Percentiles rank a stretch among this genome's conserved stretches.
phyloP scores from a whole-genome alignment of 2,329 filamentous ascomycete species.

The Pseudomassariella vexata region DNA sequence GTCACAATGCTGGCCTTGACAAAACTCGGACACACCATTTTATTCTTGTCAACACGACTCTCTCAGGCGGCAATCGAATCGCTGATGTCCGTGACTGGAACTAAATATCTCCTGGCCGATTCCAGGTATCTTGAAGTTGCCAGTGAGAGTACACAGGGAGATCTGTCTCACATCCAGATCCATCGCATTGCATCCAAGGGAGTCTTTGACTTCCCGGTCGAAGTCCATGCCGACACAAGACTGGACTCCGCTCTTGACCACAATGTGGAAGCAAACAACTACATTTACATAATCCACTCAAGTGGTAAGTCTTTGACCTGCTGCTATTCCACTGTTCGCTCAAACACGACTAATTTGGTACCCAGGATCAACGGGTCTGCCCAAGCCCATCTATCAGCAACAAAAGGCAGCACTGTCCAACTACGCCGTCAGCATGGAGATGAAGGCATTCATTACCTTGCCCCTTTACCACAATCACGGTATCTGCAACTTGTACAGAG shows the following conservation, averaged over 20 bases:
- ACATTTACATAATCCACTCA: slow-evolving; percentile 21
- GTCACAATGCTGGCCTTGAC: slow-evolving; percentile 47
- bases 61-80: slow-evolving; percentile 24
- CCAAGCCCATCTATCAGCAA: slow-evolving; percentile 56
- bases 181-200: too few relatives aligned
- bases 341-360: slow-evolving; percentile 13
- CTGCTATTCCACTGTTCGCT: slow-evolving; percentile 13
- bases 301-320: slow-evolving; percentile 7
- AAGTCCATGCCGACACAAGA: slow-evolving; percentile 22
- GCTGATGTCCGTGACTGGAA: slow-evolving; percentile 18
- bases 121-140: slow-evolving; percentile 16
- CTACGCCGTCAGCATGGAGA: slow-evolving; percentile 29
- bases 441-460: slow-evolving; percentile 46
- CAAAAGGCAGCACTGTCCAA: slow-evolving; percentile 45
- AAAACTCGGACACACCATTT: slow-evolving; percentile 45
- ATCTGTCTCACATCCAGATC: too few relatives aligned
- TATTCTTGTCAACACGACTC: slow-evolving; percentile 29
- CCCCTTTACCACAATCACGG: slow-evolving; percentile 58
- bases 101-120: slow-evolving; percentile 20
- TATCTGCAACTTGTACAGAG: slow-evolving; percentile 46
- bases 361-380: slow-evolving; percentile 52
- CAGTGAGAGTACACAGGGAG: slow-evolving; percentile 9
- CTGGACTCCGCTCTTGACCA: slow-evolving; percentile 26
- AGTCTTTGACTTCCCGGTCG: slow-evolving; percentile 25
- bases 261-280: slow-evolving; percentile 16